Percentiles rank a stretch among this genome's conserved stretches.
Conservation (phyloP, 352 stramenopile genomes). For the Phytophthora ramorum region DNA sequence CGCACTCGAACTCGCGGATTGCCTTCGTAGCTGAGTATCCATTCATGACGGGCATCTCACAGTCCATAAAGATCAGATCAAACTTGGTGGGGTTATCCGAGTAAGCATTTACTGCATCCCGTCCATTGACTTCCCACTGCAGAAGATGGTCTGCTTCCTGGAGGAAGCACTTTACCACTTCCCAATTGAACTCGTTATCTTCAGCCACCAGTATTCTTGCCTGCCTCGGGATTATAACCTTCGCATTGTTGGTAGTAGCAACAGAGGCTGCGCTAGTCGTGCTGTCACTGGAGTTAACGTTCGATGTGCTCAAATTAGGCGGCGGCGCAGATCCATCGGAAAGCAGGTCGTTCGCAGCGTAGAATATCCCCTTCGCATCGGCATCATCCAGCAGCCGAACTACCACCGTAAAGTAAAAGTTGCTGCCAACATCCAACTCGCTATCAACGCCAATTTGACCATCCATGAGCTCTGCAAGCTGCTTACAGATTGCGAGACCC, state of each 20-base stretch:
- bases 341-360: slow-evolving; percentile 61
- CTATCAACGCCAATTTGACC: slow-evolving; percentile 88
- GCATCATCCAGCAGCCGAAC: slow-evolving; percentile 67
- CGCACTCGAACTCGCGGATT: slow-evolving; percentile 71
- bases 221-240: slow-evolving; percentile 53
- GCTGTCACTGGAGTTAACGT: slow-evolving; percentile 58
- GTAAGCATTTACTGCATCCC: slow-evolving; percentile 72
- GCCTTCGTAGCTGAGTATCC: slow-evolving; percentile 70
- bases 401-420: slow-evolving; percentile 88
- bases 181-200: slow-evolving; percentile 86
- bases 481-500: slow-evolving; percentile 88
- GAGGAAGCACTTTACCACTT: slow-evolving; percentile 80
- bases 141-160: slow-evolving; percentile 74
- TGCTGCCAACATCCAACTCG: slow-evolving; percentile 75
- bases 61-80: slow-evolving; percentile 84
- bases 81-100: slow-evolving; percentile 53
- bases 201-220: slow-evolving; percentile 75
- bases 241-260: slow-evolving; percentile 40
- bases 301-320: slow-evolving; percentile 29
- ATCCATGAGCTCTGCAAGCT: slow-evolving; percentile 90
- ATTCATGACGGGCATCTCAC: slow-evolving; percentile 86
- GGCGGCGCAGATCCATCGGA: slow-evolving; percentile 27
- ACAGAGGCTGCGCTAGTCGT: slow-evolving; percentile 36
- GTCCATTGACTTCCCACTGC: slow-evolving; percentile 78
- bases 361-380: slow-evolving; percentile 51